Evolutionary conservation across 1,284 basidiomycete genomes (phyloP).

Genomic region (Fomes fomentarius): DNA sequence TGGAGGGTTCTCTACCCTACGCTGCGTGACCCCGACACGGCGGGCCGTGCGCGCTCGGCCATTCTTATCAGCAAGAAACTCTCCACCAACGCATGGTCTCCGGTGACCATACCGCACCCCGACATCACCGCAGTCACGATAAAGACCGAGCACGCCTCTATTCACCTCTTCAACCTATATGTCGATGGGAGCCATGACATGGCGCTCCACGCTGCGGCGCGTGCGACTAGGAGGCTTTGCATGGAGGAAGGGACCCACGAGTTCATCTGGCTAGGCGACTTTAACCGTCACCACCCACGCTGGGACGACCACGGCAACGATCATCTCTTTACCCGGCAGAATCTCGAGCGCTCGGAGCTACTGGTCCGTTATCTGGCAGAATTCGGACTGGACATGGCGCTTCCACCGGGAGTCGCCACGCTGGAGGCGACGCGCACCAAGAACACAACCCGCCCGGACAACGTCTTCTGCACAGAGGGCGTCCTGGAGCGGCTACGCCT

Average conservation of each 20-base stretch:
- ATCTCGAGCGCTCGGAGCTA: slow-evolving; percentile 21
- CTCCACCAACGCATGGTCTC: slow-evolving; percentile 29
- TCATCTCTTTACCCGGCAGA: slow-evolving; percentile 36
- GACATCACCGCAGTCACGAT: slow-evolving; percentile 37
- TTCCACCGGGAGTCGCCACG: slow-evolving; percentile 35
- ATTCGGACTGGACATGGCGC: slow-evolving; percentile 29
- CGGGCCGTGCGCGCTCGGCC: slow-evolving; percentile 25
- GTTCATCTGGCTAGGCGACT: slow-evolving; percentile 48
- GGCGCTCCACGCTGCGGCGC: slow-evolving; percentile 20
- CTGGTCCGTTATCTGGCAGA: slow-evolving; percentile 27
- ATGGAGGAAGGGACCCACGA: slow-evolving; percentile 5
- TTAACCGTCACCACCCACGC: slow-evolving; percentile 51
- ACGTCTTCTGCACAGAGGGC: slow-evolving; percentile 33
- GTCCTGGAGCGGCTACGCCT: slow-evolving; percentile 20
- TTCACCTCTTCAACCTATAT: slow-evolving; percentile 41
- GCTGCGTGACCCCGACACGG: slow-evolving; percentile 6
- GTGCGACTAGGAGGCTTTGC: neutral
- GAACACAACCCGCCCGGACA: slow-evolving; percentile 38
- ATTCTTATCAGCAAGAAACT: slow-evolving; percentile 34
- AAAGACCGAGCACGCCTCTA: neutral
- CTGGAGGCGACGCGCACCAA: slow-evolving; percentile 29
- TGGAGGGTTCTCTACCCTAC: slow-evolving; percentile 36
- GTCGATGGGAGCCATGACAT: slow-evolving; percentile 33
- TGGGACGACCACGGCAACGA: slow-evolving; percentile 46
- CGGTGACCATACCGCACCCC: slow-evolving; percentile 21